phyloP scores from a whole-genome alignment of 2,329 filamentous ascomycete species.

The Clonostachys rosea region DNA sequence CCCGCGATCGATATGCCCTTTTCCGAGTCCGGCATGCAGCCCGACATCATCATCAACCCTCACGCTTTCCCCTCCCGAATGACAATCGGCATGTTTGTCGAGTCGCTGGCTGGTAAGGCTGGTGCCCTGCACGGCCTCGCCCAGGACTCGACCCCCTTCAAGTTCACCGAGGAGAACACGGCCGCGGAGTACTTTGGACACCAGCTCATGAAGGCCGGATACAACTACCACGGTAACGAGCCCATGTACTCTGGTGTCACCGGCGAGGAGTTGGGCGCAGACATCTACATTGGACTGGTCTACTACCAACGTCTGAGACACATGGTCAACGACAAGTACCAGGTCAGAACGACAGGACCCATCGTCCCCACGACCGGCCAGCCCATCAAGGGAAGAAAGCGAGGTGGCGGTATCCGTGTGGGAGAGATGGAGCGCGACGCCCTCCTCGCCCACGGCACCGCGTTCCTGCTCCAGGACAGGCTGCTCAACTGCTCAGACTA shows the following conservation, averaged over 20 bases:
- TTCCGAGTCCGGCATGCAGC: conserved; percentile 92
- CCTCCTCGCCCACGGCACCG: conserved; percentile 88
- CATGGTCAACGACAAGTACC: conserved; percentile 99
- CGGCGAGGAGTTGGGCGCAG: conserved; percentile 85
- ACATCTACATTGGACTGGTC: conserved; percentile 95
- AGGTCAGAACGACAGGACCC: conserved; percentile 92
- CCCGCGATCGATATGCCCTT: conserved; percentile 93
- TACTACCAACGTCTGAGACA: conserved; percentile 97
- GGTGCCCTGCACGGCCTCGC: conserved; percentile 93
- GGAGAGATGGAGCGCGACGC: conserved; percentile 99
- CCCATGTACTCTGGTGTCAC: conserved; percentile 98
- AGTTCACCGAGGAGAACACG: conserved; percentile 87
- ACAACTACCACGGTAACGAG: conserved; percentile 98
- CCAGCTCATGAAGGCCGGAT: conserved; percentile 90
- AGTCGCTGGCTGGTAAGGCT: conserved; percentile 92
- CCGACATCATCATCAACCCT: conserved; percentile 97
- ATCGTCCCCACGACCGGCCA: conserved; percentile 89
- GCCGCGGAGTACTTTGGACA: conserved; percentile 94
- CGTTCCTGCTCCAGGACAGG: conserved; percentile 90
- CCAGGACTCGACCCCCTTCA: conserved; percentile 93
- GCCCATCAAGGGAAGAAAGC: conserved; percentile 93
- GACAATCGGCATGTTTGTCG: conserved; percentile 99
- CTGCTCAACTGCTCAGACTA: conserved; percentile 98
- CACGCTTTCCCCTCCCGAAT: conserved; percentile 99
- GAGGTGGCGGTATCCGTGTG: conserved; percentile 96